These are phyloP conservation scores for Talaromyces albobiverticillius DNA, from an alignment of 2,329 filamentous ascomycete species.

Conservation along the genomic window DNA sequence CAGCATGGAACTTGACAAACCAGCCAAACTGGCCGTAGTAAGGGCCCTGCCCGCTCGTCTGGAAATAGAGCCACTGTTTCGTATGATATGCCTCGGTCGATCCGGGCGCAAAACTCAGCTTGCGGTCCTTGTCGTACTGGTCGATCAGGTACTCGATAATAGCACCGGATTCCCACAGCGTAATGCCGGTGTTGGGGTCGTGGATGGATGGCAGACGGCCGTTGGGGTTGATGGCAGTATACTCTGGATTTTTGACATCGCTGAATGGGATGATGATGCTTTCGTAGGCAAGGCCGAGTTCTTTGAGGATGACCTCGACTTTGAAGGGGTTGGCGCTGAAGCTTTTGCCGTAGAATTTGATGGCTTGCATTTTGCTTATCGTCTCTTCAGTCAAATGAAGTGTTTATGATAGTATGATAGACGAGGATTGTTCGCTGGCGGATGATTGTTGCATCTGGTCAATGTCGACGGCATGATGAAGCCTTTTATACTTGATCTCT, in stretches of 20 bases:
- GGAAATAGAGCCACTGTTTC: slow-evolving; percentile 8
- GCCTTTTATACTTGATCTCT: too few species aligned
- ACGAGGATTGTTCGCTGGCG: too few species aligned
- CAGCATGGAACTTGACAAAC: slow-evolving; percentile 9
- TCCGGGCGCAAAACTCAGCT: slow-evolving; percentile 3
- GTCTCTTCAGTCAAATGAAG: too few species aligned
- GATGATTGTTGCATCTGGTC: too few species aligned
- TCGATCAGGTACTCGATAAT: slow-evolving; percentile 15
- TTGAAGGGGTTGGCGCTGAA: slow-evolving; percentile 18
- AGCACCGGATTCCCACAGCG: slow-evolving; percentile 13
- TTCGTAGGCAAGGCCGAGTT: slow-evolving; percentile 24
- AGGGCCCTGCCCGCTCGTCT: slow-evolving; percentile 10
- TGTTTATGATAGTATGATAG: too few species aligned
- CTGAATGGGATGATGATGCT: slow-evolving; percentile 15
- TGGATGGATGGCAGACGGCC: slow-evolving; percentile 10
- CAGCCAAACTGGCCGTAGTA: slow-evolving; percentile 14
- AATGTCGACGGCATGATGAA: too few species aligned
- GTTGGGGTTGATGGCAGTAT: slow-evolving; percentile 15
- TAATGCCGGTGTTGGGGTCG: slow-evolving; percentile 14
- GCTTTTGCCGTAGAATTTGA: slow-evolving; percentile 4
- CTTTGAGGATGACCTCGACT: slow-evolving; percentile 24
- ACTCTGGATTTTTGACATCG: slow-evolving; percentile 16
- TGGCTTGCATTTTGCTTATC: not conserved
- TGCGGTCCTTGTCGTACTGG: slow-evolving; percentile 21
- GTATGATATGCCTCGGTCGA: slow-evolving; percentile 14